Base-by-base conservation (phyloP, 176 grass and related monocot species). In the Cenchrus americanus region DNA sequence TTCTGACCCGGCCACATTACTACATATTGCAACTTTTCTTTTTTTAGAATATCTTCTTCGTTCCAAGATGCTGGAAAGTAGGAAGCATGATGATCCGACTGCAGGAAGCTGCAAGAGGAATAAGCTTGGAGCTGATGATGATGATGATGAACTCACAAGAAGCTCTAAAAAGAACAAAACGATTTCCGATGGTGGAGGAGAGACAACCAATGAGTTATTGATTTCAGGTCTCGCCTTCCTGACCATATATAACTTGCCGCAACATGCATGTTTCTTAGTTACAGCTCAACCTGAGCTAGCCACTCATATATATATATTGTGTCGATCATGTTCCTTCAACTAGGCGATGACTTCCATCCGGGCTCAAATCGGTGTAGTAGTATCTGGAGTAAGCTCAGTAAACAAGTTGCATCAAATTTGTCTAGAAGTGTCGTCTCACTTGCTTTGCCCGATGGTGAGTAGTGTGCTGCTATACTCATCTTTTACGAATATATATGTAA, bases 221-320 rank as follows among this genome's bases (percentile, higher is more conserved):
- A 50, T 60, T 76, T 53, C 30, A 43, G 78, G 78, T 80, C n/a
- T n/a, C n/a, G n/a, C n/a, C n/a, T n/a, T n/a, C n/a, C n/a, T n/a
- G n/a, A n/a, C n/a, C n/a, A n/a, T n/a, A n/a, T n/a, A n/a, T n/a
- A n/a, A n/a, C n/a, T n/a, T n/a, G n/a, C n/a, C n/a, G n/a, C n/a
- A n/a, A n/a, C n/a, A n/a, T n/a, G n/a, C n/a, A 70, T 81, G 51
- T 18, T 81, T 70, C 52, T 34, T n/a, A 34, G 32, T 70, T 70
- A 40, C 2, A 2, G 0, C 70, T 70, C n/a, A 44, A 48, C 10
- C 14, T 61, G 74, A 44, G 54, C 48, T n/a, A n/a, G n/a, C n/a
- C 10, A 44, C 55, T 78, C n/a, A 78, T 6, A 62, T 12, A 11
- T 79, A 43, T 21, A 24, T 5, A n/a, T n/a, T n/a, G n/a, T n/a